Evolutionary conservation across 345 rosid genomes (phyloP).

Genomic region (Garcia nutans): DNA sequence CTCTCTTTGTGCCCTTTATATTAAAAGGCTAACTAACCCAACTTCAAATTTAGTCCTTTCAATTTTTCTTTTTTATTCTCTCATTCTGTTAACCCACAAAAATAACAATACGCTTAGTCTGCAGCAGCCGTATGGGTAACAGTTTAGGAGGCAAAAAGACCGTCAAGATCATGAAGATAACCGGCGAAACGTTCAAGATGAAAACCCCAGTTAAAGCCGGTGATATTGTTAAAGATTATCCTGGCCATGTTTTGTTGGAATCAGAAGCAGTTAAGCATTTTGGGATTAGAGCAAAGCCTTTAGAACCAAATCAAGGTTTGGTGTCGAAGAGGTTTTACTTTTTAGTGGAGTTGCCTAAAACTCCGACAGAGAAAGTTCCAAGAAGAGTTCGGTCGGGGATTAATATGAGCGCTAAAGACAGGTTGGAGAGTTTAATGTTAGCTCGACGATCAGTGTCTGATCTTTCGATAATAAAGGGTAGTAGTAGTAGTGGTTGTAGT

Average conservation of each 20-base stretch:
- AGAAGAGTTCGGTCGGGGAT: constrained; percentile 82
- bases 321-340: constrained; percentile 78
- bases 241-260: constrained; percentile 70
- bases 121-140: constrained; percentile 55
- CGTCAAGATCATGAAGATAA: constrained; percentile 75
- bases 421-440: constrained; percentile 77
- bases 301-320: constrained; percentile 53
- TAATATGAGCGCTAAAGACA: constrained; percentile 77
- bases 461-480: constrained; percentile 48
- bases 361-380: constrained; percentile 37
- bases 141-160: constrained; percentile 57
- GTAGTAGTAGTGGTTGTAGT: not conserved
- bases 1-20: not conserved
- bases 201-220: constrained; percentile 80
- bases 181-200: constrained; percentile 79
- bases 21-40: not conserved
- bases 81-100: too few species aligned
- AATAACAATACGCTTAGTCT: too few species aligned
- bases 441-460: constrained; percentile 79
- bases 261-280: constrained; percentile 75
- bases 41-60: too few species aligned
- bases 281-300: constrained; percentile 73
- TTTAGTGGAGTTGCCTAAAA: constrained; percentile 66
- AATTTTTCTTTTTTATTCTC: too few species aligned
- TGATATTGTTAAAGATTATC: constrained; percentile 59